Percentiles rank a stretch among this genome's conserved stretches.
Evolutionary conservation across 208 protist species (phyloP).

Genomic region (Leishmania guyanensis): DNA sequence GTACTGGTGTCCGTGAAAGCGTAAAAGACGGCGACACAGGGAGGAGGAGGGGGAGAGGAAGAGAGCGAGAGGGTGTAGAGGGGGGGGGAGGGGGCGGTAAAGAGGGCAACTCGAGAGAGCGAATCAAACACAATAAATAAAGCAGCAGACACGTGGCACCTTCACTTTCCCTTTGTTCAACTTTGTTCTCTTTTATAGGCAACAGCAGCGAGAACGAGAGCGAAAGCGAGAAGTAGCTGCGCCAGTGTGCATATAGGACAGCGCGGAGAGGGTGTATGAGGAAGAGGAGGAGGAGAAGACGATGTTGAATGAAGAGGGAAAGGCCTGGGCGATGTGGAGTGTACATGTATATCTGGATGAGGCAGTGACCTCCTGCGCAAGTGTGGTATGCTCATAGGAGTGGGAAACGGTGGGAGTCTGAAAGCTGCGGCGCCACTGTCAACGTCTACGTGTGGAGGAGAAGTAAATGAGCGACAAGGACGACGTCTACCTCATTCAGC

Average conservation of each 20-base stretch:
- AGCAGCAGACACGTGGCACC: background rate
- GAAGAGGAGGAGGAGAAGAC: background rate
- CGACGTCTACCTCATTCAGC: background rate
- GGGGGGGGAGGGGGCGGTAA: no score
- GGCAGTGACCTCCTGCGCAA: background rate
- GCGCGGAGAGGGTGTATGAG: background rate
- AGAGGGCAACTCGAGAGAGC: background rate
- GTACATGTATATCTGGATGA: background rate
- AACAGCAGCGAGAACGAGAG: background rate
- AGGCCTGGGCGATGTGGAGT: background rate
- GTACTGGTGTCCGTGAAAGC: background rate
- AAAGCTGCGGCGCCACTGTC: background rate
- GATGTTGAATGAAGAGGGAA: background rate
- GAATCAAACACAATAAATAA: background rate
- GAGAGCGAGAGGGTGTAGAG: background rate
- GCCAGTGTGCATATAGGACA: background rate
- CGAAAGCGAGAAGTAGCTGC: background rate
- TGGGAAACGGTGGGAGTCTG: background rate
- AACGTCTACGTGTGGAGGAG: background rate
- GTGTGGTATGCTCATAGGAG: background rate
- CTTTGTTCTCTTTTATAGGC: background rate
- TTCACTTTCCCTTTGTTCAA: background rate
- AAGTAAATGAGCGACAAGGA: background rate
- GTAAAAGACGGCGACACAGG: background rate
- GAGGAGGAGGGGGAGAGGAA: background rate